Evolutionary conservation across 192 early-diverging fungal species (phyloP), one percentile per base, ranked within the genome.

Genomic region (Entomortierella lignicola): DNA sequence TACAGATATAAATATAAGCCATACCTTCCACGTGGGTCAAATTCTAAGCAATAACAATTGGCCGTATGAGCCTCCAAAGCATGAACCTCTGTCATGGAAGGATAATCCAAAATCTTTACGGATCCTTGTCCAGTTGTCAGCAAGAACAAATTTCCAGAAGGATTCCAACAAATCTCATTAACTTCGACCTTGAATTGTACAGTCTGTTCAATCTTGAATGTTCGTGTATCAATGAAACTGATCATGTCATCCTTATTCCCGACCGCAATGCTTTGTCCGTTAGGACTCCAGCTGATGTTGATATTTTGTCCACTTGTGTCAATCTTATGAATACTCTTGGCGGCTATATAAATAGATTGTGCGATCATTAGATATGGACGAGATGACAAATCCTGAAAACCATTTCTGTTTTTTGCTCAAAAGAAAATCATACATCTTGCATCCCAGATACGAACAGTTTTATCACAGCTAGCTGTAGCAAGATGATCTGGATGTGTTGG

Each of bases 151-250:
- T 92, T 83, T 26, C 90, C 90, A 42, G 87, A 82, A 53, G 85
- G 85, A 43, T 93, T 92, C 94, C 94, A 95, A 27, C 87, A 83
- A 31, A 95, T 94, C 80, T 94, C 93, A 66, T 95, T 95, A 30
- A 94, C 86, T 21, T 81, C 79, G 12, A 72, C 65, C 25, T 63
- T 72, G 60, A 63, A 72, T 30, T 70, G 69, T 2, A 56, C 56
- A 15, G 58, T 62, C 13, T 63, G 43, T 44, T 64, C 50, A 42
- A 71, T 37, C 43, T 75, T 69, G 39, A 72, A 71, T 1, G 71
- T 85, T 18, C 86, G 81, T 12, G 90, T 86, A 81, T 95, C 94
- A 31, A 95, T 94, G 77, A 95, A 91, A 23, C 86, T 86, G 25
- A 95, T 88, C 21, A 84, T 77, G 63, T 94, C 93, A 25, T 94